Percentiles rank a stretch among this genome's conserved stretches.
Conservation (phyloP, 192 early-diverging fungal species). For the Linnemannia zychae region DNA sequence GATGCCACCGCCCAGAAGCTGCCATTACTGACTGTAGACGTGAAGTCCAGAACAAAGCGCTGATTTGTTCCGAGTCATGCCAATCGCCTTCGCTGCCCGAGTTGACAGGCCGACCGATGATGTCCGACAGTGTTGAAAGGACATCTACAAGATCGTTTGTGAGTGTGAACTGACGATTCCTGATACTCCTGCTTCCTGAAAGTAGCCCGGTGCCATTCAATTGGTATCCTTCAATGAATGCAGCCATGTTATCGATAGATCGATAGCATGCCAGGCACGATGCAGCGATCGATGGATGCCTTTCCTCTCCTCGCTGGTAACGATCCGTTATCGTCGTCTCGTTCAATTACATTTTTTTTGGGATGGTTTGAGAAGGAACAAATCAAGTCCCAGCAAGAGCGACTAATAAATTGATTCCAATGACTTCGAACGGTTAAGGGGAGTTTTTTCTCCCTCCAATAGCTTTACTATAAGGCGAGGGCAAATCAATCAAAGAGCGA, state of each 20-base stretch:
- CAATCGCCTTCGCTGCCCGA: background rate
- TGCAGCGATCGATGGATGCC: constrained; percentile 4
- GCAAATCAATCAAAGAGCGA: background rate
- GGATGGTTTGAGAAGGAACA: constrained; percentile 17
- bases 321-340: background rate
- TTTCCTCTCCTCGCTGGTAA: background rate
- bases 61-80: background rate
- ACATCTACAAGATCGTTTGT: background rate
- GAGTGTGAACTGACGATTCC: background rate
- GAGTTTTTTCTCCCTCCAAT: background rate
- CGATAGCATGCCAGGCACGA: background rate
- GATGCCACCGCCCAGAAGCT: background rate
- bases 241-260: background rate
- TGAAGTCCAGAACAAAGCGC: background rate
- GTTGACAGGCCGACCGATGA: background rate
- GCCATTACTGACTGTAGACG: background rate
- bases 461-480: no score
- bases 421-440: no score
- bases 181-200: background rate
- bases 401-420: background rate
- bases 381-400: background rate
- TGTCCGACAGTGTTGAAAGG: background rate
- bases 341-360: constrained; percentile 19
- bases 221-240: background rate
- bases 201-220: background rate